Percentiles rank a stretch among this genome's conserved stretches.
Conservation (phyloP, 768 basidiomycete genomes). For the Kwoniella shandongensis region DNA sequence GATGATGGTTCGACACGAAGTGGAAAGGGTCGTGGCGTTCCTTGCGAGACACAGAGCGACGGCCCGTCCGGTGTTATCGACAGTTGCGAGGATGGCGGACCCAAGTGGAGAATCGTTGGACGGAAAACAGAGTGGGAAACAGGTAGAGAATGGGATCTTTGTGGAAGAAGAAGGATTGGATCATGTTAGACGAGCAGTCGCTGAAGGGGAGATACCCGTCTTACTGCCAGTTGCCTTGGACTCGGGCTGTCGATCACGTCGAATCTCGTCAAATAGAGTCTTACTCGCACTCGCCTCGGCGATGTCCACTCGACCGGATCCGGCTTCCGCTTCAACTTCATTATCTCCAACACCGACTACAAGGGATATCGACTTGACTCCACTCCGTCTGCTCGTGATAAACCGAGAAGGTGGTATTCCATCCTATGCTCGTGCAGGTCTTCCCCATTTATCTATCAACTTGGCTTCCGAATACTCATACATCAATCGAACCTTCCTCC, state of each 20-base stretch:
- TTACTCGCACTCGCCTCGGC: constrained; percentile 81
- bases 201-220: constrained; percentile 93
- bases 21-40: constrained; percentile 75
- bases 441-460: constrained; percentile 95
- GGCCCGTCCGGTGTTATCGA: constrained; percentile 83
- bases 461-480: constrained; percentile 79
- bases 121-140: constrained; percentile 32
- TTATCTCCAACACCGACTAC: not conserved
- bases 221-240: constrained; percentile 90
- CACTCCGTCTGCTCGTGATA: constrained; percentile 94
- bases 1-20: constrained; percentile 63
- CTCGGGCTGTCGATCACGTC: constrained; percentile 79
- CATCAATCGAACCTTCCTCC: constrained; percentile 80
- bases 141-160: constrained; percentile 56
- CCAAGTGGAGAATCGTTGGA: constrained; percentile 50
- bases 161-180: constrained; percentile 76
- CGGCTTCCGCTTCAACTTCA: constrained; percentile 8
- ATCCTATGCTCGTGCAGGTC: constrained; percentile 90
- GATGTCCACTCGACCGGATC: constrained; percentile 63
- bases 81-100: constrained; percentile 59
- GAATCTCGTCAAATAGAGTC: constrained; percentile 83
- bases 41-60: constrained; percentile 82
- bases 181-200: constrained; percentile 81
- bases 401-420: constrained; percentile 95
- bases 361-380: constrained; percentile 72